Base-by-base conservation (phyloP, 2,329 filamentous ascomycete species). In the Graphium sp. region DNA sequence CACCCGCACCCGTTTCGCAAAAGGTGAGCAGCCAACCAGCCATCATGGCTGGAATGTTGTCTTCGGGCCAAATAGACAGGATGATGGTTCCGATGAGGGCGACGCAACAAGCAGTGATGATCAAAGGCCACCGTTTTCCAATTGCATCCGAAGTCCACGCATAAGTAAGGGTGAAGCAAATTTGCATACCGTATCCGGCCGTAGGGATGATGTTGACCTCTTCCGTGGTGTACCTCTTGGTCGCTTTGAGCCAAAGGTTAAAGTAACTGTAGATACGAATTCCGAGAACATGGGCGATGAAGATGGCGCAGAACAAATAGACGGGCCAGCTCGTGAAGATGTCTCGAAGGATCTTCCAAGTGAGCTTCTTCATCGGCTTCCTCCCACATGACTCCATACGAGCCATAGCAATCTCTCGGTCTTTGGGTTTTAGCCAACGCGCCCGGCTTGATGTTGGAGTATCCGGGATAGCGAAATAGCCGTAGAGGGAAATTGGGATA, bases 191-290 rank as follows among this genome's bases (percentile, higher is more conserved):
- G 14, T 47, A 52, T 2, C 46, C 56, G 0, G 52, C 52, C 0
- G 60, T 56, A 0, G 60, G 60, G 22, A 63, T 61, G 11, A 57
- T 56, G 29, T 66, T 66, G 28, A 70, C 66, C 5, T 66, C 55
- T 18, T 38, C 49, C 28, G 39, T 44, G 20, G 34, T 46, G 25
- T 40, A 56, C 15, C 33, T 40, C 10, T 32, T 32, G 1, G 32
- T 55, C 35, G 23, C 48, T 37, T 50, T 48, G 5, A 50, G 44
- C n/a, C 43, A 48, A 2, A 43, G 30, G 15, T 49, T 33, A 33
- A 56, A 49, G 41, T 48, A 56, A 2, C 47, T 32, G 30, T 51
- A 47, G 12, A 44, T 43, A 18, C 50, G 49, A 20, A 52, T 51
- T 22, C 45, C 47, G 26, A 53, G 46, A 0, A 49, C 37, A 14